Percentiles rank a stretch among this genome's conserved stretches.
These are phyloP conservation scores for Psidium guajava DNA, from an alignment of 345 rosid genomes.

Conservation along the genomic window DNA sequence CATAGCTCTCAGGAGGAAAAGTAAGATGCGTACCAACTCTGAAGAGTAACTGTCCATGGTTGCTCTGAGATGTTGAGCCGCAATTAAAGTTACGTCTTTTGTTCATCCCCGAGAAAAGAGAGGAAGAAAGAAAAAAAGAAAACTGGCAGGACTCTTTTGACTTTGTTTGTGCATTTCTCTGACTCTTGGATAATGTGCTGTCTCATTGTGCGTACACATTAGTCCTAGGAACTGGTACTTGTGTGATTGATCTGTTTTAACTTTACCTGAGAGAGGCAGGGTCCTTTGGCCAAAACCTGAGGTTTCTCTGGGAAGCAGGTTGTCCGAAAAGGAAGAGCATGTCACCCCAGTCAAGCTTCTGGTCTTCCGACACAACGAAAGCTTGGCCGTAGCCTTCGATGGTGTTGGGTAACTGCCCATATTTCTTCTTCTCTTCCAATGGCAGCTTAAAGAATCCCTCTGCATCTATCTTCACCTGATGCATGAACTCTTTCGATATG, in stretches of 20 bases:
- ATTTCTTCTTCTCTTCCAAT: slow-evolving; percentile 24
- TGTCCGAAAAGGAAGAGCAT: slow-evolving; percentile 26
- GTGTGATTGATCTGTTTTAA: neutral
- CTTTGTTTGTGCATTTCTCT: neutral
- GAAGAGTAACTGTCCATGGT: slow-evolving; percentile 18
- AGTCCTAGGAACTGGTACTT: neutral
- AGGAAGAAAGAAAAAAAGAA: neutral
- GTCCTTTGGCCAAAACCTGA: slow-evolving; percentile 21
- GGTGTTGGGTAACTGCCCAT: slow-evolving; percentile 18
- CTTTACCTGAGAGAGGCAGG: slow-evolving; percentile 28
- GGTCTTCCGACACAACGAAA: slow-evolving; percentile 31
- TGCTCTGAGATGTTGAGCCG: slow-evolving; percentile 3
- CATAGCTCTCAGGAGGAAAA: slow-evolving; percentile 9
- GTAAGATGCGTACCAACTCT: slow-evolving; percentile 6
- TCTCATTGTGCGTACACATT: neutral
- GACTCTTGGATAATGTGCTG: neutral
- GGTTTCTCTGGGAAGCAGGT: slow-evolving; percentile 13
- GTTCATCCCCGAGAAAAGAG: neutral
- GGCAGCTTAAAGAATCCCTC: slow-evolving; percentile 29
- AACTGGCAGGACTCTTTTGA: neutral
- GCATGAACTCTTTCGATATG: slow-evolving; percentile 11
- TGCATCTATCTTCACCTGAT: slow-evolving; percentile 23
- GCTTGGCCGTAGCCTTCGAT: slow-evolving; percentile 53
- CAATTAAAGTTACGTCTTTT: neutral
- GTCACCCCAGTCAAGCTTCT: slow-evolving; percentile 50